Percentiles rank a stretch among this genome's conserved stretches.
Conservation (phyloP, 257 asterid species). For the Scutellaria barbata region DNA sequence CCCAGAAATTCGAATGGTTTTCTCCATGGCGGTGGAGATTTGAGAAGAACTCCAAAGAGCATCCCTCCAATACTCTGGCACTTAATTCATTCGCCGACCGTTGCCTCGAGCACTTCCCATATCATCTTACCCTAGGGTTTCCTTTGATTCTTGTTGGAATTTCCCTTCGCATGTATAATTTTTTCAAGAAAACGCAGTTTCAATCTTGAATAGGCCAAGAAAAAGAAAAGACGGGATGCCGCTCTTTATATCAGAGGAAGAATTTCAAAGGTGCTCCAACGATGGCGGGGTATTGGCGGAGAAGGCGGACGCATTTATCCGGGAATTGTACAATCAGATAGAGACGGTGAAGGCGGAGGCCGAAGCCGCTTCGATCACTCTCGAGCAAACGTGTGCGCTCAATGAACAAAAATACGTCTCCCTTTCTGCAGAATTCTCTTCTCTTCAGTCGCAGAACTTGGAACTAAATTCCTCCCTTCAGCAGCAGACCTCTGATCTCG, state of each 20-base stretch:
- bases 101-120: too few relatives aligned
- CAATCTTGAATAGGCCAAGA: background rate
- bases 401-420: constrained; percentile 84
- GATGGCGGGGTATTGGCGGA: constrained; percentile 66
- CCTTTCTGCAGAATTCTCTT: constrained; percentile 60
- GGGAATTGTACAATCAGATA: constrained; percentile 61
- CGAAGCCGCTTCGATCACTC: constrained; percentile 84
- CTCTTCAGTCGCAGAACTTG: constrained; percentile 57
- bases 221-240: constrained; percentile 53
- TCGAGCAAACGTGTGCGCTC: constrained; percentile 83
- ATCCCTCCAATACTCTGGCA: too few relatives aligned
- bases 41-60: too few relatives aligned
- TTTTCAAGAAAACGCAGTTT: background rate
- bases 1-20: too few relatives aligned
- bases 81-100: too few relatives aligned
- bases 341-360: constrained; percentile 87
- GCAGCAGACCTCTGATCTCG: constrained; percentile 57
- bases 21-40: too few relatives aligned
- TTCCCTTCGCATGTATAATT: too few relatives aligned
- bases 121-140: too few relatives aligned
- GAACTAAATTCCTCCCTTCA: constrained; percentile 57
- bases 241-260: constrained; percentile 80
- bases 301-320: constrained; percentile 85
- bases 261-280: constrained; percentile 60
- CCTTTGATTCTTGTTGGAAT: too few relatives aligned